Base-by-base conservation (phyloP, 306 rosid genomes). In the Vicia villosa region DNA sequence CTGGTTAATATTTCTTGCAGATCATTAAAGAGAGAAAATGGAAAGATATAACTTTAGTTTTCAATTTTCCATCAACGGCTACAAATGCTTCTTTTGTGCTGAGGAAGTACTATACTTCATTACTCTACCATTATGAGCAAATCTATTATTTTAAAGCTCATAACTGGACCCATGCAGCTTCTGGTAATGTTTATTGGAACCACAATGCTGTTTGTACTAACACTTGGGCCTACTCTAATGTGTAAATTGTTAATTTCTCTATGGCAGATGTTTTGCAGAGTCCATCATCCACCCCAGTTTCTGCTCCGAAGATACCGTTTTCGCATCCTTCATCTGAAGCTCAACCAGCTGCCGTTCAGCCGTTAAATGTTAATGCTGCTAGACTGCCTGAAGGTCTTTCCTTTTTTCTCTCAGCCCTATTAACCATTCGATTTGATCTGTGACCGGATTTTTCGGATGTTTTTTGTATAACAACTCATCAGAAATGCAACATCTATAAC, bases 21-120 rank as follows among this genome's bases (percentile, higher is more conserved):
- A 81, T 94, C 67, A 74, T 87, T 49, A 78, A 71, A 58, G 98
- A 94, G 36, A 85, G 86, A 75, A 84, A 75, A 80, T 94, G 98
- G 98, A 94, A 94, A 84, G 95, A 90, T n/a, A 86, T 94, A 55
- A 88, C 98, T 1, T 74, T 87, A 17, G 86, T 79, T 56, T 94
- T 94, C 81, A 88, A 90, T 79, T 94, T 94, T 70, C 98, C 98
- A 20, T 88, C 97, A 10, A 94, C 98, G 2, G 97, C 98, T 28
- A 90, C 98, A 15, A 90, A 94, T 77, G 97, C 98, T 30, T 88
- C 98, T 50, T 94, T 86, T 77, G 95, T 94, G 74, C 67, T 94
- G 78, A 77, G 98, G 70, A 94, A 90, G 84, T 88, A 94, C 82
- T 94, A 90, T 81, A 6, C 75, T 66, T 85, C 87, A 15, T 77